phyloP scores from a whole-genome alignment of 805 yeast species.

The Metschnikowia continentalis region DNA sequence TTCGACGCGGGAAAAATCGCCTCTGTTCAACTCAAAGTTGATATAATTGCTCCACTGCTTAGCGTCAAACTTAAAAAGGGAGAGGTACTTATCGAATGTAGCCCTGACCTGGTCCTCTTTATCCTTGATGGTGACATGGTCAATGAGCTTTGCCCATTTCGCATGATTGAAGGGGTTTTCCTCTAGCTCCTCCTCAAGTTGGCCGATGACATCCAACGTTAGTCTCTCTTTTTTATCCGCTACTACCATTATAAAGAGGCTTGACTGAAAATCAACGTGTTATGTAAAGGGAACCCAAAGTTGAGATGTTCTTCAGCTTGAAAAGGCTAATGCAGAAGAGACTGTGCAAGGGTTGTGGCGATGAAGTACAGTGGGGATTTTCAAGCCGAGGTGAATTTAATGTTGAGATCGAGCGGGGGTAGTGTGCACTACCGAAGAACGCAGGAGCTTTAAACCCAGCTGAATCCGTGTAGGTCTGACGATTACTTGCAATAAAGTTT shows the following conservation, averaged over 20 bases:
- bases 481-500: background rate
- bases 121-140: conserved; percentile 47
- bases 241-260: conserved; percentile 9
- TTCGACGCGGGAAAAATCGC: conserved; percentile 65
- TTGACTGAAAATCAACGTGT: background rate
- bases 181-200: conserved; percentile 51
- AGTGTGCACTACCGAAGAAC: background rate
- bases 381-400: conserved; percentile 1
- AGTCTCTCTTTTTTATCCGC: conserved; percentile 22
- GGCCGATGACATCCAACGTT: conserved; percentile 52
- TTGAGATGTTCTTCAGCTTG: background rate
- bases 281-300: background rate
- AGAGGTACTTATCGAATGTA: conserved; percentile 57
- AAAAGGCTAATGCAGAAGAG: background rate
- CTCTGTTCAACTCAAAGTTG: conserved; percentile 56
- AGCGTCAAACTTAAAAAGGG: conserved; percentile 61
- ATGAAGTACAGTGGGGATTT: background rate
- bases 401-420: conserved; percentile 1
- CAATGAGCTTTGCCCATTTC: conserved; percentile 55
- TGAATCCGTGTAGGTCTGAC: background rate
- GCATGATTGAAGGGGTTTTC: conserved; percentile 49
- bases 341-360: background rate
- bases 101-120: conserved; percentile 56
- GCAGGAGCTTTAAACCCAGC: background rate
- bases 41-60: conserved; percentile 72